Evolutionary conservation across 495 filamentous ascomycete species (phyloP).

Genomic region (Cercophora sp.): DNA sequence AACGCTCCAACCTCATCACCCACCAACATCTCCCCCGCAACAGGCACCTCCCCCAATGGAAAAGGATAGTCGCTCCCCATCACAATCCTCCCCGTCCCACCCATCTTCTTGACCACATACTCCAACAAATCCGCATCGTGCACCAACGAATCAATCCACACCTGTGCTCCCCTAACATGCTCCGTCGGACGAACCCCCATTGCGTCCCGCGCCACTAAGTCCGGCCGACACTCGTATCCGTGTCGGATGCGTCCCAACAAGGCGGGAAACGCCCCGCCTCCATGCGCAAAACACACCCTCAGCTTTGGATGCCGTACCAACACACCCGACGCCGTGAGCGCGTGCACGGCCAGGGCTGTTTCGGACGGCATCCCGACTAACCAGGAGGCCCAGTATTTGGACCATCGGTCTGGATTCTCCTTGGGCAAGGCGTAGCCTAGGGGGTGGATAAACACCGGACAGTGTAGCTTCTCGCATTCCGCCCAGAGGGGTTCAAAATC

Average conservation of each 20-base stretch:
- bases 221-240: slow-evolving; percentile 27
- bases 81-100: slow-evolving; percentile 18
- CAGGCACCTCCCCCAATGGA: slow-evolving; percentile 26
- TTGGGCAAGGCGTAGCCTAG: slow-evolving; percentile 24
- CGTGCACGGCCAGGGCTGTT: slow-evolving; percentile 27
- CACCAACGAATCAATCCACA: slow-evolving; percentile 27
- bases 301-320: slow-evolving; percentile 21
- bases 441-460: slow-evolving; percentile 26
- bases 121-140: slow-evolving; percentile 27
- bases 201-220: slow-evolving; percentile 23
- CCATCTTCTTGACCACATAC: slow-evolving; percentile 23
- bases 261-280: slow-evolving; percentile 27
- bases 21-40: slow-evolving; percentile 23
- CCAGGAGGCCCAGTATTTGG: slow-evolving; percentile 22
- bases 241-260: slow-evolving; percentile 27
- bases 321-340: slow-evolving; percentile 19
- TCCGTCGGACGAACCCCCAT: slow-evolving; percentile 20
- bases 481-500: slow-evolving; percentile 21
- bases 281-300: slow-evolving; percentile 28
- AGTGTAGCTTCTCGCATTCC: slow-evolving; percentile 19
- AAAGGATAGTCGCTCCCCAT: slow-evolving; percentile 30
- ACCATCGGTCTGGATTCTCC: slow-evolving; percentile 23
- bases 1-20: slow-evolving; percentile 23
- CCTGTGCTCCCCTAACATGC: slow-evolving; percentile 19
- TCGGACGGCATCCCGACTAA: slow-evolving; percentile 29